Evolutionary conservation across 2,329 filamentous ascomycete genomes (phyloP).

Genomic region (Torrubiella hemipterigena): DNA sequence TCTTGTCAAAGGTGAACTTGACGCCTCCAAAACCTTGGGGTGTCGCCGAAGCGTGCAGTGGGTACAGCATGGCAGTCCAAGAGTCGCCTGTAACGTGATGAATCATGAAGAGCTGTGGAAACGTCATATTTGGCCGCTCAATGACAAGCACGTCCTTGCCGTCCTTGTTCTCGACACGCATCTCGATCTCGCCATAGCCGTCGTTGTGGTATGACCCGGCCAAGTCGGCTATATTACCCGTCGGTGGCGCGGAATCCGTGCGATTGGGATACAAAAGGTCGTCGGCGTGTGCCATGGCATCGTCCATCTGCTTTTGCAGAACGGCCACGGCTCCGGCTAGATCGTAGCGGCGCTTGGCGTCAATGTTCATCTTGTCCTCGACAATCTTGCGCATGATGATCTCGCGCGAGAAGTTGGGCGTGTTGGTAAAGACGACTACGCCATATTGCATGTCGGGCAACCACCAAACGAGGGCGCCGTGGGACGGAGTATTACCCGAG

Average conservation of each 20-base stretch:
- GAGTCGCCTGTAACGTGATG: slow-evolving; percentile 15
- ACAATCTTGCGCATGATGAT: slow-evolving; percentile 16
- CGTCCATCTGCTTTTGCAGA: slow-evolving; percentile 12
- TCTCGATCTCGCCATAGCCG: slow-evolving; percentile 21
- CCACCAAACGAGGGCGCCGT: slow-evolving; percentile 17
- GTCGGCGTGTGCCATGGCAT: too few species aligned
- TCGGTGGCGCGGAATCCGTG: slow-evolving; percentile 20
- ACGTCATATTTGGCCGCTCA: slow-evolving; percentile 12
- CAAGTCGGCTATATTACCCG: slow-evolving; percentile 19
- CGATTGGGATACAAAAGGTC: slow-evolving; percentile 24
- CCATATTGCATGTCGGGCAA: slow-evolving; percentile 19
- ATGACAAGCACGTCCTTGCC: slow-evolving; percentile 12
- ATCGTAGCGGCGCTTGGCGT: slow-evolving; percentile 10
- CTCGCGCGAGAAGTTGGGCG: slow-evolving; percentile 20
- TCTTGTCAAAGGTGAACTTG: too few species aligned
- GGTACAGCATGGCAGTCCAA: too few species aligned
- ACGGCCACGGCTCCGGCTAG: slow-evolving; percentile 3
- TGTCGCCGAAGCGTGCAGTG: too few species aligned
- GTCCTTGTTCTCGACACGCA: slow-evolving; percentile 8
- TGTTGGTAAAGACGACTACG: slow-evolving; percentile 25
- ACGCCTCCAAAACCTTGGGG: too few species aligned
- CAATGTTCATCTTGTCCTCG: slow-evolving; percentile 15
- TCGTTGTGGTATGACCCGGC: slow-evolving; percentile 31
- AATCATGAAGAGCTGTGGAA: slow-evolving; percentile 11
- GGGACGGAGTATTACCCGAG: slow-evolving; percentile 14